Evolutionary conservation across 1,284 basidiomycete species (phyloP), one percentile per base, ranked within the genome.

Genomic region (Exsudoporus floridanus): DNA sequence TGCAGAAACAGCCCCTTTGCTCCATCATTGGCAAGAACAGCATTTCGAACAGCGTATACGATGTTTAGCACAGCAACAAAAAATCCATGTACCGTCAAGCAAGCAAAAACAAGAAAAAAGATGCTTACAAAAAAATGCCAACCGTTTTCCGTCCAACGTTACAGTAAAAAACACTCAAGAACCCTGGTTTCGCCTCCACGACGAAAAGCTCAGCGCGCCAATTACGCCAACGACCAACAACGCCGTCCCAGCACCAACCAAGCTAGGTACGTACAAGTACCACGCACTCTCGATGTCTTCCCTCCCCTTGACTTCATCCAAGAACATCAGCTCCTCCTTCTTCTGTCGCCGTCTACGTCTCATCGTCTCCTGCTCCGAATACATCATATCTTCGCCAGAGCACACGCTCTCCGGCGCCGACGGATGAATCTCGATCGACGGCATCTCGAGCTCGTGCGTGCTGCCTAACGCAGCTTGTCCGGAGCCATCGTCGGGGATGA

Each of bases 201-300:
- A 86, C 31, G 87, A 86, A 61, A 90, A 80, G 54, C 86, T 86
- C 58, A 90, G 67, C 4, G 82, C 85, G 2, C 86, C 83, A 35
- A 87, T 80, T 46, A 90, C 82, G 0, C 88, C 88, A 14, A 90
- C 85, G 14, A 89, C 84, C 38, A 90, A 74, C 55, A 90, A 64
- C 40, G 88, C 88, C 18, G 88, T 89, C 12, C 88, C 88, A 30
- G 88, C 88, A 21, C 88, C 88, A 3, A 90, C 81, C 55, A 90
- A 68, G 21, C 85, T 81, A 4, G 88, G 88, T 37, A 90, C 72
- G 58, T 88, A 87, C 50, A 89, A 61, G 61, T 88, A 90, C 88
- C 88, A 90, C 27, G 85, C 77, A 70, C 75, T 79, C 52, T 88
- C 86, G 31, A 86, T 73, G 30, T 83, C 82, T 21, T 81, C 79